Evolutionary conservation across 2,329 filamentous ascomycete species (phyloP), one percentile per base, ranked within the genome.

Genomic region (Phialophora chinensis): DNA sequence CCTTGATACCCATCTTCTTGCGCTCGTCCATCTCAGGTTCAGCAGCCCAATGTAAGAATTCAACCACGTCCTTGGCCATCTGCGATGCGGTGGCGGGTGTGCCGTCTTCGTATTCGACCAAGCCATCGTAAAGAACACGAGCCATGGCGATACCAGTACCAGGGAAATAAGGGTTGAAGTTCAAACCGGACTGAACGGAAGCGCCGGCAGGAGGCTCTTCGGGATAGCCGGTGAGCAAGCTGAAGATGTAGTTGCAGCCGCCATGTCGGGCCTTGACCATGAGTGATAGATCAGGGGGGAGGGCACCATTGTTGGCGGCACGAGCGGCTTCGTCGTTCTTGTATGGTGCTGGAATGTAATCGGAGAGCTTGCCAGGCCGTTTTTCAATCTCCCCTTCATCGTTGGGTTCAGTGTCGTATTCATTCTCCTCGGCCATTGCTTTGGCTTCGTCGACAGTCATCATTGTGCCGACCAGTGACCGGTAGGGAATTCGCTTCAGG

Each of bases 111-210:
- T 98, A 99, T 81, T 99, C 95, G 71, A 99, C 95, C 66, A 99
- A 85, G 71, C 92, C 95, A 74, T 99, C 95, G 83, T 96, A 99
- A 68, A 99, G 88, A 69, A 98, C 95, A 88, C 95, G 94, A 75
- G 90, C 94, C 95, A 99, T 99, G 76, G 91, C 95, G 80, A 99
- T 99, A 79, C 82, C 83, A 74, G 95, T 98, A 78, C 95, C 95
- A 66, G 95, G 95, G 90, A 99, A 99, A 87, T 97, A 99, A 68
- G 95, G 95, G 88, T 99, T 99, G 89, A 99, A 99, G 89, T 98
- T 97, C 82, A 99, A 89, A 77, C 95, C 95, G 69, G 89, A 88
- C 75, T 89, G 90, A 67, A 99, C 90, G 75, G 87, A 84, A 70
- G 91, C 93, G 79, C 95, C 95, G 60, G 95, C 92, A 62, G 95